These are phyloP conservation scores for Boletus eberwhitei DNA, from an alignment of 768 basidiomycete genomes.

Conservation along the genomic window DNA sequence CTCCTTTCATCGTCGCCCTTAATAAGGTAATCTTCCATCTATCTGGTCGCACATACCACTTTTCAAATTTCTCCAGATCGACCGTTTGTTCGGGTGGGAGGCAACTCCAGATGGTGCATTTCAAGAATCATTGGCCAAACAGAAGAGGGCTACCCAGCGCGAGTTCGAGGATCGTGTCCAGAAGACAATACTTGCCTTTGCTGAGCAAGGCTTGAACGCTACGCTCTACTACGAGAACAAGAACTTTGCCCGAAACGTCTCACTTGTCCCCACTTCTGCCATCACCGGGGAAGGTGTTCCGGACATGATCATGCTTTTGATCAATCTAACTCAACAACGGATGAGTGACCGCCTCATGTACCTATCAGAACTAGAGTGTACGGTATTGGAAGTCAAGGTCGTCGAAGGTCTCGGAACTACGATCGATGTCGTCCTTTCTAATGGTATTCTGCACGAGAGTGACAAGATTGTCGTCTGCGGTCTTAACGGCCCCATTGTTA, in stretches of 20 bases:
- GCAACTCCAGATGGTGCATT: slow-evolving; percentile 90
- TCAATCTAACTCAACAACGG: slow-evolving; percentile 95
- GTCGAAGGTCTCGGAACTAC: slow-evolving; percentile 98
- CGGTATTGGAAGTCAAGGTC: slow-evolving; percentile 97
- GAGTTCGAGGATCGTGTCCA: slow-evolving; percentile 89
- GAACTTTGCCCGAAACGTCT: slow-evolving; percentile 89
- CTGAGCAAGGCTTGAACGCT: slow-evolving; percentile 97
- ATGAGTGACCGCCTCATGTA: slow-evolving; percentile 99
- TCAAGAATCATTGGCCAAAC: slow-evolving; percentile 84
- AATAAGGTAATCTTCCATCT: slow-evolving; percentile 68
- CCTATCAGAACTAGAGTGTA: slow-evolving; percentile 94
- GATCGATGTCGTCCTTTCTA: slow-evolving; percentile 93
- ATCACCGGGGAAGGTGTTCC: slow-evolving; percentile 98
- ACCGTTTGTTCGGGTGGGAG: slow-evolving; percentile 96
- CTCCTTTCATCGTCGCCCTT: slow-evolving; percentile 97
- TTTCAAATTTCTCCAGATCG: slow-evolving; percentile 59
- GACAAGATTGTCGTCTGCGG: slow-evolving; percentile 96
- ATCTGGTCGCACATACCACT: not conserved
- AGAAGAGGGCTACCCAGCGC: slow-evolving; percentile 72
- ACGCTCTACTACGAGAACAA: slow-evolving; percentile 98
- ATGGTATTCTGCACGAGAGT: slow-evolving; percentile 87
- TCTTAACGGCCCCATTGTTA: slow-evolving; percentile 94
- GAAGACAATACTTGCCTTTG: slow-evolving; percentile 88
- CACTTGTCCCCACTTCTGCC: slow-evolving; percentile 95
- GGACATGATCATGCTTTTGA: slow-evolving; percentile 98